Conservation (phyloP, 192 early-diverging fungal species). For the Neocallimastix lanati region DNA sequence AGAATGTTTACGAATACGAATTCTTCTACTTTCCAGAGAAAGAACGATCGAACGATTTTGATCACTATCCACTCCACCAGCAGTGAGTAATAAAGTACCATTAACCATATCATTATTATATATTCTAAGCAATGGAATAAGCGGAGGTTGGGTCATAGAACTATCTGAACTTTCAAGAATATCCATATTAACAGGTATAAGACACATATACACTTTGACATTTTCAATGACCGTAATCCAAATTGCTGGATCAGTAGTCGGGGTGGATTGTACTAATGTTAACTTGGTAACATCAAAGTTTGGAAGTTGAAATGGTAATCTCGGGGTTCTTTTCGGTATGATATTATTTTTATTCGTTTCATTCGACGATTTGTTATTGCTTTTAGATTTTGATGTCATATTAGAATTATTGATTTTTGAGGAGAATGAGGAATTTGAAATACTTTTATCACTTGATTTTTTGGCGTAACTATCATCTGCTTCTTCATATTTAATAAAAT, state of each 20-base stretch:
- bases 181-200: slow-evolving; percentile 13
- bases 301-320: background rate
- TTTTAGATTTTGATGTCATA: background rate
- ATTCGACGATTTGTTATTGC: background rate
- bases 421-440: background rate
- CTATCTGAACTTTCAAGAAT: slow-evolving; percentile 24
- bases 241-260: slow-evolving; percentile 4
- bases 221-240: slow-evolving; percentile 3
- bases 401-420: background rate
- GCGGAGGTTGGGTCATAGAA: background rate
- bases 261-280: background rate
- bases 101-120: slow-evolving; percentile 71
- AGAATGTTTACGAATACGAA: slow-evolving; percentile 49
- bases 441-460: background rate
- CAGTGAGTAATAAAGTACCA: slow-evolving; percentile 60
- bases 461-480: background rate
- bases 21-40: slow-evolving; percentile 63
- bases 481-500: background rate
- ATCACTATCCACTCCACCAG: slow-evolving; percentile 71
- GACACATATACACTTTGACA: slow-evolving; percentile 1
- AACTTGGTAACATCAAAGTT: background rate
- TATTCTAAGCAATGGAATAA: slow-evolving; percentile 39
- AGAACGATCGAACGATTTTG: slow-evolving; percentile 69
- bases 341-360: background rate
- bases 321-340: background rate